Base-by-base conservation (phyloP, 352 stramenopile species). In the Globisporangium polare region DNA sequence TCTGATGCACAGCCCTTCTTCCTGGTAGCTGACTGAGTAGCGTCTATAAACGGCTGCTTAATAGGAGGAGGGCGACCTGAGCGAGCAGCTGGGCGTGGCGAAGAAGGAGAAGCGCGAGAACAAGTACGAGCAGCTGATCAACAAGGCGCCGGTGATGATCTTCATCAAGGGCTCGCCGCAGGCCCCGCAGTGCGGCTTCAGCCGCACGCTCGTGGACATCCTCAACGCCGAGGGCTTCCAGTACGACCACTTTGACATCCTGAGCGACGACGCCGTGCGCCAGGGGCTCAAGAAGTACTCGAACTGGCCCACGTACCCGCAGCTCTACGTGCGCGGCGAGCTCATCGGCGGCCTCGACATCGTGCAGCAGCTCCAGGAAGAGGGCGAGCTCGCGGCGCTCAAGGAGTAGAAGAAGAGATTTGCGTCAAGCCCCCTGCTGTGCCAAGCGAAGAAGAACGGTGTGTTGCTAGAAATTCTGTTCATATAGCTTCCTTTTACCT, bases 291-390 rank as follows among this genome's bases (percentile, higher is more conserved):
- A 99, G 77, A 92, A 95, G 64, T 98, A 94, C 71, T 97, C 82
- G 10, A 98, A 99, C 80, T 99, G 97, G 97, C 97, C 97, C 10
- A 99, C 97, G 18, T 99, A 96, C 79, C 97, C 97, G 12, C 95
- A 99, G 71, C 69, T 99, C 6, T 99, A 99, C 79, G 88, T 99
- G 26, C 91, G 97, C 37, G 97, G 97, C 50, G 94, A 99, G 70
- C 85, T 99, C 63, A 84, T 99, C 13, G 97, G 97, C 63, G 97
- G 97, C 17, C 80, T 99, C 54, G 97, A 99, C 73, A 98, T 99
- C 71, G 80, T 99, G 27, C 94, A 97, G 74, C 96, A 99, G 72
- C 84, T 99, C 64, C 82, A 95, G 53, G 84, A 97, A 58, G 86
- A 94, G 22, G 88, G 83, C 46, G 86, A 96, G 61, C 74, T 97